Percentiles rank a stretch among this genome's conserved stretches.
Conservation (phyloP, 2,329 filamentous ascomycete species). For the Colletotrichum phormii region DNA sequence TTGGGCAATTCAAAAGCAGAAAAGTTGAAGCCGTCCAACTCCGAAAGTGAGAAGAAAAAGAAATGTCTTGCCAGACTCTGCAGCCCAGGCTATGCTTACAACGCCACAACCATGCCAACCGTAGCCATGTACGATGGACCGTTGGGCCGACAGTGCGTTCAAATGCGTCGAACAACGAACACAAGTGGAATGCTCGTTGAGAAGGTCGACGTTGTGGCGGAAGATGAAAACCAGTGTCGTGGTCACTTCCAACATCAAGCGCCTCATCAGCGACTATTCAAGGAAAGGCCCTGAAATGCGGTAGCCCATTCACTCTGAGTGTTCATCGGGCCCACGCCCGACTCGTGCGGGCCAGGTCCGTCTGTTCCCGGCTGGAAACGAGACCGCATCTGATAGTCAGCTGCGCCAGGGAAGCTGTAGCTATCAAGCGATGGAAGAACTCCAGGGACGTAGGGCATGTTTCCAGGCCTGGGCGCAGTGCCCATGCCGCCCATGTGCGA, state of each 20-base stretch:
- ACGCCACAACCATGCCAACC: slow-evolving; percentile 18
- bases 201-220: background rate
- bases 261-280: slow-evolving; percentile 67
- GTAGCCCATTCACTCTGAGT: slow-evolving; percentile 69
- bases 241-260: background rate
- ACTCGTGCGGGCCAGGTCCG: slow-evolving; percentile 46
- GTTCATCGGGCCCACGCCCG: slow-evolving; percentile 20
- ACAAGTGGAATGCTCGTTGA: background rate
- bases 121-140: slow-evolving; percentile 14
- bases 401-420: slow-evolving; percentile 56
- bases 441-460: slow-evolving; percentile 51
- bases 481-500: slow-evolving; percentile 35
- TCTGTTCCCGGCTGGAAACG: slow-evolving; percentile 58
- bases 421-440: slow-evolving; percentile 55
- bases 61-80: slow-evolving; percentile 4
- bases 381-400: slow-evolving; percentile 60
- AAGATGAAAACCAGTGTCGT: background rate
- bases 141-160: slow-evolving; percentile 5
- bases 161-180: slow-evolving; percentile 4
- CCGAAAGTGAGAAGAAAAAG: slow-evolving; percentile 18
- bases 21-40: slow-evolving; percentile 18
- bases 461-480: slow-evolving; percentile 49
- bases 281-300: slow-evolving; percentile 77
- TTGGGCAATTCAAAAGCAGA: slow-evolving; percentile 29
- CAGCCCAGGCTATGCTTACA: slow-evolving; percentile 28